These are phyloP conservation scores for Chlamydomonas schloesseri DNA, from an alignment of 139 green algal species.

Conservation along the genomic window DNA sequence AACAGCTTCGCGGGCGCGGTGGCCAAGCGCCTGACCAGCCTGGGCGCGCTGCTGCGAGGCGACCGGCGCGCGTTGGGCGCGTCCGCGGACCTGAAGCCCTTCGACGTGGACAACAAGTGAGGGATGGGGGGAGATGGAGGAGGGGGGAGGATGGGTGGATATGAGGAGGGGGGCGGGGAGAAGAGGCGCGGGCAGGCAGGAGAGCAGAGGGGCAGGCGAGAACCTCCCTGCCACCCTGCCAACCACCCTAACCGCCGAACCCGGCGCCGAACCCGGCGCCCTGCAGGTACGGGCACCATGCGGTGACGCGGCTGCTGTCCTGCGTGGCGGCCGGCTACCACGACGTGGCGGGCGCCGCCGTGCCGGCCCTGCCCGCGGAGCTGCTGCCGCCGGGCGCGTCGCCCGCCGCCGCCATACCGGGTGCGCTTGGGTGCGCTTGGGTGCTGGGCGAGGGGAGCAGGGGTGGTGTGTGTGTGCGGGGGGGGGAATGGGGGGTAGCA, in stretches of 20 bases:
- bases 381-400: not conserved
- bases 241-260: not conserved
- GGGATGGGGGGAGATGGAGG: too few relatives aligned
- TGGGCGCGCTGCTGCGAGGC: conserved; percentile 71
- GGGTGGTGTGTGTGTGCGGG: too few relatives aligned
- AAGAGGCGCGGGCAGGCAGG: too few relatives aligned
- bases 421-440: too few relatives aligned
- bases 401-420: too few relatives aligned
- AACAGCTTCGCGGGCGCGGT: conserved; percentile 69
- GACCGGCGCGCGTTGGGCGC: conserved; percentile 65
- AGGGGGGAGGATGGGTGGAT: too few relatives aligned
- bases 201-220: too few relatives aligned
- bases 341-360: conserved; percentile 20
- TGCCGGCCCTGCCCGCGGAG: conserved; percentile 13
- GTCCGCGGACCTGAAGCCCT: conserved; percentile 54
- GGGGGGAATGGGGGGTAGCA: too few relatives aligned
- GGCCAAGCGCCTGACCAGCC: conserved; percentile 63
- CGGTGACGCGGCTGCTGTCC: conserved; percentile 2
- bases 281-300: conserved; percentile 17
- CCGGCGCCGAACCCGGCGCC: not conserved
- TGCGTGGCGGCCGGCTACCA: conserved; percentile 1
- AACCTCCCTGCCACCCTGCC: not conserved
- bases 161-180: too few relatives aligned
- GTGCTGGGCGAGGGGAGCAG: too few relatives aligned
- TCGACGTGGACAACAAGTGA: conserved; percentile 67